These are phyloP conservation scores for Ziziphus jujuba DNA, from an alignment of 306 rosid genomes.

Conservation along the genomic window DNA sequence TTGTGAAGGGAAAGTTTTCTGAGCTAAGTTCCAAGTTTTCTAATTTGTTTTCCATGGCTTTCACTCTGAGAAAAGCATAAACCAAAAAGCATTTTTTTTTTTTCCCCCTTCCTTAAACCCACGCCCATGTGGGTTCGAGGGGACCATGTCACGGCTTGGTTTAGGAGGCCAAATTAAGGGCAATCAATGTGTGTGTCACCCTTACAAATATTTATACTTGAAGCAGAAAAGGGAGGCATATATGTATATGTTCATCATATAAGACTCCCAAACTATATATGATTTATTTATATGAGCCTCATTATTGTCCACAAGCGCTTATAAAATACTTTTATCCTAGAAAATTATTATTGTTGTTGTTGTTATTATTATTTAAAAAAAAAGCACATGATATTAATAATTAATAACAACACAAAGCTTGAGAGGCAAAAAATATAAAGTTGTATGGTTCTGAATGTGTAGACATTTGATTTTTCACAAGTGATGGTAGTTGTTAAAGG, in stretches of 20 bases:
- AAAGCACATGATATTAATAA: not conserved
- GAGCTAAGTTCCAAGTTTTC: constrained; percentile 2
- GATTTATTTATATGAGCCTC: too few relatives aligned
- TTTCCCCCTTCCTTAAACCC: too few relatives aligned
- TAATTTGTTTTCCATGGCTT: not conserved
- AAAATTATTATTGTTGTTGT: too few relatives aligned
- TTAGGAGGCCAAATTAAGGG: too few relatives aligned
- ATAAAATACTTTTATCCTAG: too few relatives aligned
- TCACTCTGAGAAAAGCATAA: too few relatives aligned
- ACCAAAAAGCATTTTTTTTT: too few relatives aligned
- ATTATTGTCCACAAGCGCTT: too few relatives aligned
- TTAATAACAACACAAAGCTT: not conserved
- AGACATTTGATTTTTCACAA: not conserved
- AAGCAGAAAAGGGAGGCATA: not conserved
- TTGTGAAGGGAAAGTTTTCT: not conserved
- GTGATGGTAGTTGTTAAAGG: not conserved
- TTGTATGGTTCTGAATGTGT: constrained; percentile 12
- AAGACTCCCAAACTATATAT: too few relatives aligned
- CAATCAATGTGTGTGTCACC: constrained; percentile 10
- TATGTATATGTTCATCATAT: too few relatives aligned
- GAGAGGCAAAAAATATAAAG: not conserved
- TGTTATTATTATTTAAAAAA: too few relatives aligned
- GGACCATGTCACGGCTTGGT: constrained; percentile 24
- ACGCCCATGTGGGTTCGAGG: constrained; percentile 31
- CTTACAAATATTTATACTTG: too few relatives aligned